phyloP scores from a whole-genome alignment of 805 yeast genomes.

The Cyberlindnera saturnus region DNA sequence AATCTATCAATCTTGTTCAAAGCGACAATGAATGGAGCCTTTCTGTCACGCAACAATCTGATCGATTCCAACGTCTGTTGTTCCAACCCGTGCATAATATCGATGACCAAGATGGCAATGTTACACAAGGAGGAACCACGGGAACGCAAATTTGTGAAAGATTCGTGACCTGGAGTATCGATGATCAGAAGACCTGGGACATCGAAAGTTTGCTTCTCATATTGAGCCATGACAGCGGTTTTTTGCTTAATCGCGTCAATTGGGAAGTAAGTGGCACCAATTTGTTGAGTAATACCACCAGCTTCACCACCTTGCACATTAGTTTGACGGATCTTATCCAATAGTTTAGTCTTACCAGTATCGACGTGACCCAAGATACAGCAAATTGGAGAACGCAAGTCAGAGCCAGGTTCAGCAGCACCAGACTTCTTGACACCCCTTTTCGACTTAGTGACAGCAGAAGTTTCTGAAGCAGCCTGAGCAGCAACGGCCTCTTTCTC shows the following conservation, averaged over 20 bases:
- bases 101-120: constrained; percentile 97
- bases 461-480: constrained; percentile 21
- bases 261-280: constrained; percentile 99
- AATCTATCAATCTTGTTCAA: constrained; percentile 96
- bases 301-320: constrained; percentile 99
- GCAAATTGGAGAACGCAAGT: constrained; percentile 97
- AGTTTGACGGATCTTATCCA: constrained; percentile 97
- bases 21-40: constrained; percentile 97
- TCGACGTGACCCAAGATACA: constrained; percentile 99
- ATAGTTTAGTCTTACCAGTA: constrained; percentile 96
- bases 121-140: constrained; percentile 99
- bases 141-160: constrained; percentile 93
- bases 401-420: constrained; percentile 28
- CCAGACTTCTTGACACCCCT: constrained; percentile 21
- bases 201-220: constrained; percentile 79
- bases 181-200: constrained; percentile 96
- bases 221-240: constrained; percentile 84
- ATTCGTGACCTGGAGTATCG: constrained; percentile 99
- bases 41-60: constrained; percentile 85
- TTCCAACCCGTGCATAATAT: constrained; percentile 98
- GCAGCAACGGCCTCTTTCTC: constrained; percentile 11
- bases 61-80: constrained; percentile 96
- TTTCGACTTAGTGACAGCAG: constrained; percentile 5
- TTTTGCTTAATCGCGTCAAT: constrained; percentile 87
- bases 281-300: constrained; percentile 99